Evolutionary conservation across 2,329 filamentous ascomycete species (phyloP).

Genomic region (Cercospora sesami): DNA sequence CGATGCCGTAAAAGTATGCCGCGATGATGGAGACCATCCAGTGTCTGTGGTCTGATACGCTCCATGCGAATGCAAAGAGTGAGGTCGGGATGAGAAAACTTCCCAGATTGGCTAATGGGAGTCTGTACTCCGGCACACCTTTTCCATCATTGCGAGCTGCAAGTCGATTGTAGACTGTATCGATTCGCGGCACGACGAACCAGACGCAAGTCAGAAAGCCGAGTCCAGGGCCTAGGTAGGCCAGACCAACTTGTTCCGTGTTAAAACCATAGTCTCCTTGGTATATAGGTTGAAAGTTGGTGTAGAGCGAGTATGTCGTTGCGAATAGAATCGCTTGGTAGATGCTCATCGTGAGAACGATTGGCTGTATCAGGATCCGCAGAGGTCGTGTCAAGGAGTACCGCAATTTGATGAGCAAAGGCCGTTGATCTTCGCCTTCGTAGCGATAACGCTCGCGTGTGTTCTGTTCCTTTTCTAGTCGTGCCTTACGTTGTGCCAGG

Average conservation of each 20-base stretch:
- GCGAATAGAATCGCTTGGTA: conserved; percentile 52
- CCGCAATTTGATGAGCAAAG: conserved; percentile 41
- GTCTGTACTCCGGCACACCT: conserved; percentile 46
- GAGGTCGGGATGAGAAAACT: conserved; percentile 46
- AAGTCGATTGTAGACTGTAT: conserved; percentile 50
- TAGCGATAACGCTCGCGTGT: conserved; percentile 45
- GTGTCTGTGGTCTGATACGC: conserved; percentile 44
- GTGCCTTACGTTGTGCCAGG: conserved; percentile 39
- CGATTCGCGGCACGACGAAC: conserved; percentile 51
- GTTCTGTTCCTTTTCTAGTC: conserved; percentile 39
- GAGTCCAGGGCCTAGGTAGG: conserved; percentile 49
- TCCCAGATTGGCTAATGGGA: conserved; percentile 50
- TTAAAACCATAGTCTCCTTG: conserved; percentile 46
- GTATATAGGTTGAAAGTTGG: conserved; percentile 52
- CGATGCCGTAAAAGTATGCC: conserved; percentile 49
- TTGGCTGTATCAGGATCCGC: conserved; percentile 48
- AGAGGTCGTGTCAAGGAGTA: conserved; percentile 45
- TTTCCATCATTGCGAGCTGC: conserved; percentile 45
- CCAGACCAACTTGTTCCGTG: conserved; percentile 49
- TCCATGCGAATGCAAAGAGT: conserved; percentile 50
- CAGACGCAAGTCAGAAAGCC: conserved; percentile 49
- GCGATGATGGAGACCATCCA: conserved; percentile 46
- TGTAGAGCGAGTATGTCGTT: conserved; percentile 52
- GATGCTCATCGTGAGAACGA: conserved; percentile 48
- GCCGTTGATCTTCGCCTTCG: conserved; percentile 46